phyloP scores from a whole-genome alignment of 176 grass and related monocot genomes.

The Oropetium thomaeum region DNA sequence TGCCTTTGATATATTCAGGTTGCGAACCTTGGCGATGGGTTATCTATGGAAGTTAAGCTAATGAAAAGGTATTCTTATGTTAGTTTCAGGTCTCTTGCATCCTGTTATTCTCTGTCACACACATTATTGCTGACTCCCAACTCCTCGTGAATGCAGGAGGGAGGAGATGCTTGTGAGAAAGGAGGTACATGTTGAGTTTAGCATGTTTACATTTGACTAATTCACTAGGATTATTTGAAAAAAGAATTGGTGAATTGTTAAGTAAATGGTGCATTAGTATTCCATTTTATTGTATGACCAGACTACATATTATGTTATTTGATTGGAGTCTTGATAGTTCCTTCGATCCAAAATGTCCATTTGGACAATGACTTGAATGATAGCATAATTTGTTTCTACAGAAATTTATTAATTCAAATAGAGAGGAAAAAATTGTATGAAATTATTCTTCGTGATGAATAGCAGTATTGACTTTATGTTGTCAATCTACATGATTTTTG shows the following conservation, averaged over 20 bases:
- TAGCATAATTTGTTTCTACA: too few relatives aligned
- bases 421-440: too few relatives aligned
- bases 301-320: not conserved
- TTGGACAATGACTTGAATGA: too few relatives aligned
- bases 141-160: conserved; percentile 61
- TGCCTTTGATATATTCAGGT: conserved; percentile 48
- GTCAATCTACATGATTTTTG: too few relatives aligned
- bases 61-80: conserved; percentile 78
- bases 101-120: conserved; percentile 13
- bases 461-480: too few relatives aligned
- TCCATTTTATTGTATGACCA: not conserved
- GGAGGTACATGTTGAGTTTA: conserved; percentile 55
- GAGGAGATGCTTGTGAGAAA: conserved; percentile 83
- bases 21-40: conserved; percentile 81
- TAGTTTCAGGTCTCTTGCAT: conserved; percentile 27
- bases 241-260: not conserved
- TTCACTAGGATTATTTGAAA: not conserved
- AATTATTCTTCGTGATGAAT: too few relatives aligned
- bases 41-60: conserved; percentile 90
- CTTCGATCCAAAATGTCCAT: too few relatives aligned
- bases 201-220: not conserved
- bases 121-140: conserved; percentile 16
- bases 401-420: too few relatives aligned
- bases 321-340: not conserved
- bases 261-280: not conserved